phyloP scores from a whole-genome alignment of 2,329 filamentous ascomycete genomes.

The Ophiocordyceps camponoti-rufipedis region DNA sequence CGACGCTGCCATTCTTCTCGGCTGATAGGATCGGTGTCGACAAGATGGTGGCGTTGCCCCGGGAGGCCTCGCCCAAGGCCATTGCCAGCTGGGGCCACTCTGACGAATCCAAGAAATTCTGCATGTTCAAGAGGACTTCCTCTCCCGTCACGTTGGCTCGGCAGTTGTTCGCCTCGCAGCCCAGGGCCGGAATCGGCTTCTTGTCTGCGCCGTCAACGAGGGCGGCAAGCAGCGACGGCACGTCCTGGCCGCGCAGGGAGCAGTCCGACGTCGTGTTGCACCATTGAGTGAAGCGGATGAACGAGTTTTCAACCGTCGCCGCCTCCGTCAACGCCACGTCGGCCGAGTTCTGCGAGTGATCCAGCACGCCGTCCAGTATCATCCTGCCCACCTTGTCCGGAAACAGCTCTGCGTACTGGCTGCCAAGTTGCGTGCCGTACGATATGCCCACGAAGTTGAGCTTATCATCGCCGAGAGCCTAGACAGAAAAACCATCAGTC shows the following conservation, averaged over 20 bases:
- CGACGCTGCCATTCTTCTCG: not conserved
- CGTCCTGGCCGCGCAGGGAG: not conserved
- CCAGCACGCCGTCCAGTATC: slow-evolving; percentile 17
- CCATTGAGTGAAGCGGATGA: slow-evolving; percentile 1
- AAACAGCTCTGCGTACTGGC: slow-evolving; percentile 21
- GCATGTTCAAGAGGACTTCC: not conserved
- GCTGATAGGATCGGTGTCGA: not conserved
- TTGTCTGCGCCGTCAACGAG: not conserved
- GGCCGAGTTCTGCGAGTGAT: slow-evolving; percentile 3
- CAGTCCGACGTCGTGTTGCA: not conserved
- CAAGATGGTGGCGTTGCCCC: not conserved
- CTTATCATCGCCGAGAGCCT: slow-evolving; percentile 1
- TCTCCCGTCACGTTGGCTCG: not conserved
- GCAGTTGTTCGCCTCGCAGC: not conserved
- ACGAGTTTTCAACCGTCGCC: not conserved
- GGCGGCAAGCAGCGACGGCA: not conserved
- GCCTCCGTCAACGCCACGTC: slow-evolving; percentile 1
- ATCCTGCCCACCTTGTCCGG: slow-evolving; percentile 22
- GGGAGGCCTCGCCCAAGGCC: not conserved
- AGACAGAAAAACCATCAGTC: not conserved
- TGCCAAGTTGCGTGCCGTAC: slow-evolving; percentile 20
- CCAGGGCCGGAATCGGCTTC: not conserved
- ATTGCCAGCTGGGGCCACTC: not conserved
- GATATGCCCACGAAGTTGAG: slow-evolving; percentile 19
- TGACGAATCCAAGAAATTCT: not conserved